phyloP scores from a whole-genome alignment of 2,329 filamentous ascomycete species.

The Xylaria sp. region DNA sequence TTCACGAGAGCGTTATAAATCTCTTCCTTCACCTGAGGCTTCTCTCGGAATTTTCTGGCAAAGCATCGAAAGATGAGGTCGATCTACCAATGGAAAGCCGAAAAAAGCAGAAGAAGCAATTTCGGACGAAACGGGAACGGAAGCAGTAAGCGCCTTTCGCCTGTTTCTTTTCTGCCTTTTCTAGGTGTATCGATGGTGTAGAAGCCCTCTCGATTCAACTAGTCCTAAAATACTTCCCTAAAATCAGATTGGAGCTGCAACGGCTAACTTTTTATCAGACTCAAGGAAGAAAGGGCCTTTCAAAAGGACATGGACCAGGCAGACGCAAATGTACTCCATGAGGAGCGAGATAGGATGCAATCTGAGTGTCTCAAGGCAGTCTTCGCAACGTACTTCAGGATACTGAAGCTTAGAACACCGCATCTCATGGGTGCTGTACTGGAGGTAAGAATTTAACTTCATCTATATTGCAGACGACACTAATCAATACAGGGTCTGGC shows the following conservation, averaged over 20 bases:
- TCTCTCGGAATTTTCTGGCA: constrained; percentile 86
- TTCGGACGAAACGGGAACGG: constrained; percentile 86
- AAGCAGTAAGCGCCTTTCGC: constrained; percentile 60
- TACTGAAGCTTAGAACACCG: constrained; percentile 83
- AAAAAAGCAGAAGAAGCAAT: constrained; percentile 80
- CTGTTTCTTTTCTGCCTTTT: neutral
- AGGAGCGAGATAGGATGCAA: constrained; percentile 93
- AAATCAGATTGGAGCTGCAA: neutral
- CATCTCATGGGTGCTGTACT: constrained; percentile 92
- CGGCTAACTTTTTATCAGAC: constrained; percentile 49
- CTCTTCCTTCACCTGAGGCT: constrained; percentile 90
- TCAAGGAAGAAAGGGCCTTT: constrained; percentile 86
- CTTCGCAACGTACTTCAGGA: constrained; percentile 94
- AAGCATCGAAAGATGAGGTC: constrained; percentile 81
- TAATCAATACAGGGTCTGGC: constrained; percentile 75
- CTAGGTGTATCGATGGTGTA: neutral
- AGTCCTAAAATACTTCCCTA: neutral
- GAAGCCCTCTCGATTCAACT: neutral
- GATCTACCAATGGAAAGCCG: constrained; percentile 70
- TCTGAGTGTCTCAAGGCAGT: constrained; percentile 96
- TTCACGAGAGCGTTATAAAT: constrained; percentile 88
- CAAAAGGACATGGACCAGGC: constrained; percentile 95
- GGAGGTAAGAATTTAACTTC: constrained; percentile 24
- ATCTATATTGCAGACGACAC: neutral
- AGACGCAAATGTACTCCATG: constrained; percentile 89